Percentiles rank a stretch among this genome's conserved stretches.
These are phyloP conservation scores for Xerocomellus dryophilus DNA, from an alignment of 768 basidiomycete genomes.

Conservation along the genomic window DNA sequence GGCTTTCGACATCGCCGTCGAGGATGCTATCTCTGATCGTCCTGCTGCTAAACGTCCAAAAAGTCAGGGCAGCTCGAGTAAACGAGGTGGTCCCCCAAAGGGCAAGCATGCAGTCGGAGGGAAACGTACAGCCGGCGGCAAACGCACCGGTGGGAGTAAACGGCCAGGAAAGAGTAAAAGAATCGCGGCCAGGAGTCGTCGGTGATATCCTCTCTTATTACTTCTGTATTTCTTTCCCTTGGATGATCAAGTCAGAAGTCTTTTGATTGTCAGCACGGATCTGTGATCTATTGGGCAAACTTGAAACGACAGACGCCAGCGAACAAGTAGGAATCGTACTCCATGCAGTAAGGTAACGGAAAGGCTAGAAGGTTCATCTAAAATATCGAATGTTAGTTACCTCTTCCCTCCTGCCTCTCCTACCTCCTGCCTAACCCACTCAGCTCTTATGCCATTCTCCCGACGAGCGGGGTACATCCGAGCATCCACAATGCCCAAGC, in stretches of 20 bases:
- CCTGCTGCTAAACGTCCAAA: slow-evolving; percentile 57
- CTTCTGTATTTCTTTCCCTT: slow-evolving; percentile 5
- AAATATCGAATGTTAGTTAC: no score
- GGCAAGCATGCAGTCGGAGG: slow-evolving; percentile 40
- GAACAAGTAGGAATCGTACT: no score
- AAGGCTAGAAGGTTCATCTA: no score
- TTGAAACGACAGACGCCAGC: no score
- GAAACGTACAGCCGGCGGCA: slow-evolving; percentile 5
- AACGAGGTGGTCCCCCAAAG: slow-evolving; percentile 35
- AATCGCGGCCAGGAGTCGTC: slow-evolving; percentile 39
- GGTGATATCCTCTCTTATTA: slow-evolving; percentile 17
- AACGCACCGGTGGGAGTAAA: slow-evolving; percentile 38
- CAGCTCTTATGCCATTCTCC: no score
- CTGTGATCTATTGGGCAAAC: neutral
- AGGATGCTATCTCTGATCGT: slow-evolving; percentile 79
- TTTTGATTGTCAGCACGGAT: neutral
- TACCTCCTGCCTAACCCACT: no score
- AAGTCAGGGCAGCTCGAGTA: slow-evolving; percentile 22
- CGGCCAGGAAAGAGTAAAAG: slow-evolving; percentile 62
- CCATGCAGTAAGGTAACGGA: no score
- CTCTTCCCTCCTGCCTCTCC: no score
- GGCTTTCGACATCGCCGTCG: slow-evolving; percentile 85
- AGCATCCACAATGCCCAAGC: no score
- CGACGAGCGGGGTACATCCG: no score
- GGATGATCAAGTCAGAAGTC: neutral